Base-by-base conservation (phyloP, 2,329 filamentous ascomycete genomes). In the Fusarium palustre region DNA sequence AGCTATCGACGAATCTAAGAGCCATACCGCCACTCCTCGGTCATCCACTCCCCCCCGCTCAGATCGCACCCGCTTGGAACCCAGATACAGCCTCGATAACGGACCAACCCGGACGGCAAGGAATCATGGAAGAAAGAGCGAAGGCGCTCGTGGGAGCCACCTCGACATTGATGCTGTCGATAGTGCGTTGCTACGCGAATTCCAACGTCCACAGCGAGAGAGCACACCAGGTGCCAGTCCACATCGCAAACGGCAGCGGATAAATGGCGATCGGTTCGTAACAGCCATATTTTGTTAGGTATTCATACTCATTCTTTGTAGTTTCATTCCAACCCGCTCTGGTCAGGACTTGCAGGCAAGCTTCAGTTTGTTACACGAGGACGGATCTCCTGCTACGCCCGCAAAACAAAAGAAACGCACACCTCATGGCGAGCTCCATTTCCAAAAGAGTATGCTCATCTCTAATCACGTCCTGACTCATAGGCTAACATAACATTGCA, bases 291-390 rank as follows among this genome's bases (percentile, higher is more conserved):
- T 33, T 20, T 43, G 30, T 22, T 38, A 54, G 28, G 20, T 20
- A 24, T 36, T 43, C 55, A 18, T 42, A 59, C 75, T 80, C 56
- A 78, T 70, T 48, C 43, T 46, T 36, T 52, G 60, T 77, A 97
- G 96, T 75, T 99, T 99, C 78, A 98, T 99, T 72, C 96, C 96
- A 30, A 97, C 96, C 74, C 89, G 96, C 42, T 91, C 94, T 69
- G 96, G 95, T 8, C 94, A 97, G 79, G 96, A 99, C 79, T 84
- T 98, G 25, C 92, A 95, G 78, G 94, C 95, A 55, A 97, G 94
- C 79, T 98, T 96, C 81, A 97, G 90, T 77, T 83, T 98, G 57
- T 85, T 98, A 30, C 92, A 97, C 76, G 95, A 97, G 67, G 94
- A 97, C 78, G 94, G 92, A 39, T 97, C 95, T 22, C 96, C 96